Percentiles rank a stretch among this genome's conserved stretches.
These are phyloP conservation scores for Fusarium miscanthi DNA, from an alignment of 2,329 filamentous ascomycete genomes.

Conservation along the genomic window DNA sequence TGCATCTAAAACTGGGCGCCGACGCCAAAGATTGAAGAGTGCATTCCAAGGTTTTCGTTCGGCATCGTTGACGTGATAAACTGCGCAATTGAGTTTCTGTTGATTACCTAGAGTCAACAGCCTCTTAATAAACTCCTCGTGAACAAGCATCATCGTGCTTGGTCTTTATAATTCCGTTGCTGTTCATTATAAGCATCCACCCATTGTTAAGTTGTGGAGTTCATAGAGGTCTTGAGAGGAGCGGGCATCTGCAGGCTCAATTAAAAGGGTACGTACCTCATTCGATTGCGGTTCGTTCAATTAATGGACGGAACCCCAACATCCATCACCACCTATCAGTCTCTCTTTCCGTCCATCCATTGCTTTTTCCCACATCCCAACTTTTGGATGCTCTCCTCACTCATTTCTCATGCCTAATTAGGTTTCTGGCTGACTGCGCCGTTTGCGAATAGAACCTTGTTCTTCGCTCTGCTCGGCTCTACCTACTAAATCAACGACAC, in stretches of 20 bases:
- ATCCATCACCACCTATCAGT: conserved; percentile 31
- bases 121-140: background rate
- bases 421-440: conserved; percentile 22
- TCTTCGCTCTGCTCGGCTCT: conserved; percentile 14
- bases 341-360: conserved; percentile 15
- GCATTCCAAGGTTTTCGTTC: conserved; percentile 10
- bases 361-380: conserved; percentile 13
- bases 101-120: background rate
- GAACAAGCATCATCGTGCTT: background rate
- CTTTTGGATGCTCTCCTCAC: conserved; percentile 13
- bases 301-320: conserved; percentile 27
- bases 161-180: background rate
- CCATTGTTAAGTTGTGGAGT: conserved; percentile 3
- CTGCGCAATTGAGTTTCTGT: background rate
- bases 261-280: conserved; percentile 37
- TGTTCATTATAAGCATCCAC: background rate
- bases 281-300: conserved; percentile 5
- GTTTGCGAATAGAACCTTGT: conserved; percentile 18
- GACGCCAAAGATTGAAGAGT: conserved; percentile 14
- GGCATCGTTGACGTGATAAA: background rate
- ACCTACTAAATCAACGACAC: conserved; percentile 7
- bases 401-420: conserved; percentile 26
- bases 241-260: conserved; percentile 21
- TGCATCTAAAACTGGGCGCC: conserved; percentile 6
- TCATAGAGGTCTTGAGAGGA: conserved; percentile 20